Evolutionary conservation across 2,329 filamentous ascomycete genomes (phyloP), one percentile per base, ranked within the genome.

Genomic region (Verticillium albo-atrum): DNA sequence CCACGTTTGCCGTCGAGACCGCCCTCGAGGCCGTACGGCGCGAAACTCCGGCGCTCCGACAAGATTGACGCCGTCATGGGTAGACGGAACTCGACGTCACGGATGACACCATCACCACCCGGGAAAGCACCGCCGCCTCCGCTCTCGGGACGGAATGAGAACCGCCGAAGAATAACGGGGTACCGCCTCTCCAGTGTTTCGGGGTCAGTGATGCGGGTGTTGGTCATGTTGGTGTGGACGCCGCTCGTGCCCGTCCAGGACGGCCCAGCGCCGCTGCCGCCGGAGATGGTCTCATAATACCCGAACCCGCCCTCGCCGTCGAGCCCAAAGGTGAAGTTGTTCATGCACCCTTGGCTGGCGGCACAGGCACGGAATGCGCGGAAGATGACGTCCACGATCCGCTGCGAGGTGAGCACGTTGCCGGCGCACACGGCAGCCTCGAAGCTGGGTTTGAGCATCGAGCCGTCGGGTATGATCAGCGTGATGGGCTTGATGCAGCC

Each of bases 281-380:
- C 90, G 1, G 89, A 88, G 64, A 95, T 92, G 7, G 90, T 94
- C 73, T 95, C 91, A 72, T 94, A 94, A 77, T 94, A 95, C 12
- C 91, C 91, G 68, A 95, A 95, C 0, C 91, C 91, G 20, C 58
- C 61, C 54, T 62, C 62, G 3, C 72, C 73, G 23, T 86, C 87
- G 66, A 90, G 90, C 57, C 89, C 90, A 67, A 93, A 93, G 1
- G 89, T 92, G 14, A 93, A 77, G 68, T 92, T 92, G 73, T 93
- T 93, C 70, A 86, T 89, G 68, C 90, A 89, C n/a, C 90, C 90
- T 65, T 93, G 90, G 0, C 81, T 86, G 2, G 90, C 90, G 1
- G 89, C 89, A 59, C 87, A 90, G 1, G 89, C 89, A 56, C 82
- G 79, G 79, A 92, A 92, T 1, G 89, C 89, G 65, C 88, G 89